These are phyloP conservation scores for Yarrowia divulgata DNA, from an alignment of 805 yeast species.

Conservation along the genomic window DNA sequence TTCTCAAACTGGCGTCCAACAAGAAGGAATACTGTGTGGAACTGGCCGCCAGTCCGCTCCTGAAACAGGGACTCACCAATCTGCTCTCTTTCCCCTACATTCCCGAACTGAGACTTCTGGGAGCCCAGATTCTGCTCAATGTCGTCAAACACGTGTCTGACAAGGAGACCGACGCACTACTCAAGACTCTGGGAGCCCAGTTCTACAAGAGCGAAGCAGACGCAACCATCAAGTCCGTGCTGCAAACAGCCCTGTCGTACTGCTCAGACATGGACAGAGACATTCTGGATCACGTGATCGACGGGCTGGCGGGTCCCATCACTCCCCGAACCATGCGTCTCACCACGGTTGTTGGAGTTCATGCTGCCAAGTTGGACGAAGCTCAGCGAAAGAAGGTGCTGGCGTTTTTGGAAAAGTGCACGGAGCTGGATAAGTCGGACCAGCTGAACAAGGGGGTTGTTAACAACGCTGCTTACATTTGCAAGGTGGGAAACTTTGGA, in stretches of 20 bases:
- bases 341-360: constrained; percentile 26
- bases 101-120: constrained; percentile 26
- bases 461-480: constrained; percentile 24
- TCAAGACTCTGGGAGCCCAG: constrained; percentile 6
- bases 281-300: constrained; percentile 16
- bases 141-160: constrained; percentile 19
- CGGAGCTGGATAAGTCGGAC: neutral
- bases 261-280: constrained; percentile 17
- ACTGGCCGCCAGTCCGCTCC: neutral
- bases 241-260: constrained; percentile 23
- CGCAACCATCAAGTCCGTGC: constrained; percentile 1
- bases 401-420: constrained; percentile 6
- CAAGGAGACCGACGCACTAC: constrained; percentile 10
- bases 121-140: constrained; percentile 27
- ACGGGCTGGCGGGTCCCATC: constrained; percentile 10
- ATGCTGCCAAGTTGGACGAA: constrained; percentile 22
- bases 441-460: constrained; percentile 11
- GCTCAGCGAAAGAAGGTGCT: constrained; percentile 2
- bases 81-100: constrained; percentile 23
- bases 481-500: constrained; percentile 24
- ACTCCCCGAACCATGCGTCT: constrained; percentile 17
- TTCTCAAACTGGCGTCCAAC: constrained; percentile 28
- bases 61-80: constrained; percentile 13
- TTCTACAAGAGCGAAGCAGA: constrained; percentile 24
- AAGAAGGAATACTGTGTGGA: constrained; percentile 21